A percentile compares a stretch with the other conserved stretches of the same genome.
Conservation (phyloP, 192 early-diverging fungal species). For the Linnemannia elongata region DNA sequence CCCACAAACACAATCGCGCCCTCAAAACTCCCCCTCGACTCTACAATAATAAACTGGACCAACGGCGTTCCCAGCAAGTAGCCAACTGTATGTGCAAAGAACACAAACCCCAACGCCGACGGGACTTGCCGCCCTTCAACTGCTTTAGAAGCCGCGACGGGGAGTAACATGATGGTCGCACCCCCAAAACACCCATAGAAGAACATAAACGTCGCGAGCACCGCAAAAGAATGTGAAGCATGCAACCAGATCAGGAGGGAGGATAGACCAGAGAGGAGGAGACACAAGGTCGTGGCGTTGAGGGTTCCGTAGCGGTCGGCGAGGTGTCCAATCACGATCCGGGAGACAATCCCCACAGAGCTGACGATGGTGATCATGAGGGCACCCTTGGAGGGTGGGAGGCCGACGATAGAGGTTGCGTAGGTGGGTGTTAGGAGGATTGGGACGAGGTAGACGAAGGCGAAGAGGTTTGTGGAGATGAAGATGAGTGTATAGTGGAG, state of each 20-base stretch:
- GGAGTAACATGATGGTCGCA: constrained; percentile 26
- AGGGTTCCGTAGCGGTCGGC: constrained; percentile 26
- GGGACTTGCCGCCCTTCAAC: neutral
- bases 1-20: constrained; percentile 30
- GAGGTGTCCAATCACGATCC: constrained; percentile 10
- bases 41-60: constrained; percentile 14
- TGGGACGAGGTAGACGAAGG: constrained; percentile 26
- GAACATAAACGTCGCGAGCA: constrained; percentile 14
- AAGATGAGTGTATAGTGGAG: constrained; percentile 10
- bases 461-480: constrained; percentile 19
- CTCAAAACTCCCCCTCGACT: neutral
- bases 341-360: constrained; percentile 2
- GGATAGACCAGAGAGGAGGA: neutral
- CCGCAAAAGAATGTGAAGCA: neutral
- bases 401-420: constrained; percentile 14
- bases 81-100: constrained; percentile 30
- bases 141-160: constrained; percentile 16
- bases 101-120: constrained; percentile 36
- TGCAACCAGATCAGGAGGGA: constrained; percentile 10
- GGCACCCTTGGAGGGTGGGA: constrained; percentile 22
- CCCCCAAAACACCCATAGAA: constrained; percentile 27
- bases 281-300: constrained; percentile 8
- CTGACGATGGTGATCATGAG: constrained; percentile 8
- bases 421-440: constrained; percentile 17
- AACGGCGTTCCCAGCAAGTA: constrained; percentile 31